These are phyloP conservation scores for Asterella californica DNA, from an alignment of 225 moss, liverwort and hornwort species.

Conservation along the genomic window DNA sequence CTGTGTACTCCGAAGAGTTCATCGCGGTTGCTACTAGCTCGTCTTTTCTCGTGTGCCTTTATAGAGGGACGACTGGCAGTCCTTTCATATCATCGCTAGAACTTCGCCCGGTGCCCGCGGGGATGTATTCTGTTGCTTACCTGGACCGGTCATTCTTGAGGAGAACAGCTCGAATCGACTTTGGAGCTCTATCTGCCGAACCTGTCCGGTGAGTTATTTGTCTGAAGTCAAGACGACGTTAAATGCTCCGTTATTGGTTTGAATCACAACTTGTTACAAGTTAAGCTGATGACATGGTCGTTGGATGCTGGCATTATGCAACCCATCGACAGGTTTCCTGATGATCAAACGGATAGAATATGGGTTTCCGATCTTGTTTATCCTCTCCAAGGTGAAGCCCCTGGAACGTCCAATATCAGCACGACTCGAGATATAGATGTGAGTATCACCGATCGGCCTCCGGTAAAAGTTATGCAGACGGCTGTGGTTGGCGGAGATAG, in stretches of 20 bases:
- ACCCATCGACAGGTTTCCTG: constrained; percentile 34
- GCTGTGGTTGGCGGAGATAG: constrained; percentile 35
- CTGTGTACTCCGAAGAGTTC: constrained; percentile 33
- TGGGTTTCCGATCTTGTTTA: constrained; percentile 47
- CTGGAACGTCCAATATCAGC: constrained; percentile 20
- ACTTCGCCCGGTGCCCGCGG: constrained; percentile 36
- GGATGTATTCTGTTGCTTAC: constrained; percentile 35
- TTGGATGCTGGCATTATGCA: not conserved
- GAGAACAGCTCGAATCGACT: constrained; percentile 37
- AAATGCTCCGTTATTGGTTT: not conserved
- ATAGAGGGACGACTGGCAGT: constrained; percentile 29
- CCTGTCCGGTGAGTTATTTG: constrained; percentile 37
- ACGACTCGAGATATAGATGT: constrained; percentile 29
- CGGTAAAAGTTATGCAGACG: constrained; percentile 51
- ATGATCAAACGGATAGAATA: constrained; percentile 49
- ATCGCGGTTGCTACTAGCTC: constrained; percentile 34
- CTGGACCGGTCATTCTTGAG: constrained; percentile 23
- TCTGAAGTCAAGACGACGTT: not conserved
- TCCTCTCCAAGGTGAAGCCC: constrained; percentile 29
- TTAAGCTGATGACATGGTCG: not conserved
- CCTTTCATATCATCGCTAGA: constrained; percentile 53
- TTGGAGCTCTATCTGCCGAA: constrained; percentile 33
- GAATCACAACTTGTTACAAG: not conserved
- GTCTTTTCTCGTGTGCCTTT: constrained; percentile 40
- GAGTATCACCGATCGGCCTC: constrained; percentile 22